These are phyloP conservation scores for Agrocybe praecox DNA, from an alignment of 768 basidiomycete species.

Conservation along the genomic window DNA sequence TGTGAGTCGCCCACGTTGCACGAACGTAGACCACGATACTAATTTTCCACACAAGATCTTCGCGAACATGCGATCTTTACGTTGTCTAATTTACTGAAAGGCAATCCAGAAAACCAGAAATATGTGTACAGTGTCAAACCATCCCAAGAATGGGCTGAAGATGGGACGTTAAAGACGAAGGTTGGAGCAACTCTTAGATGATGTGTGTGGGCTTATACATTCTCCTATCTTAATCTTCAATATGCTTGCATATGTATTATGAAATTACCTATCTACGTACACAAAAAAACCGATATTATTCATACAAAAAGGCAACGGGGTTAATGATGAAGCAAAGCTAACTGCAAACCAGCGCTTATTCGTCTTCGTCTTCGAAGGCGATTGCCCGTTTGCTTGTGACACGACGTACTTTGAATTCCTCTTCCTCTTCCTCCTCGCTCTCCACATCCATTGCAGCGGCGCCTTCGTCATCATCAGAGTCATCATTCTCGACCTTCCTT, in stretches of 20 bases:
- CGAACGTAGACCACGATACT: constrained; percentile 5
- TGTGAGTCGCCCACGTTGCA: constrained; percentile 62
- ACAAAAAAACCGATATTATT: neutral
- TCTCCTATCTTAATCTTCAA: neutral
- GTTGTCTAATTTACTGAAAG: constrained; percentile 74
- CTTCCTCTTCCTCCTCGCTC: constrained; percentile 75
- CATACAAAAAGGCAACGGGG: neutral
- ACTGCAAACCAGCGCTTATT: neutral
- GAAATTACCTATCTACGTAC: neutral
- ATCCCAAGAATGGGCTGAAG: constrained; percentile 56
- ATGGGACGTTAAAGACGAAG: constrained; percentile 50
- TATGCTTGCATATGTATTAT: constrained; percentile 1
- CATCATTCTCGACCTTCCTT: constrained; percentile 25
- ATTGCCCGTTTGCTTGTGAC: constrained; percentile 56
- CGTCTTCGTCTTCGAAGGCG: constrained; percentile 64
- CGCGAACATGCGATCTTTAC: constrained; percentile 92
- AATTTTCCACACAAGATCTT: constrained; percentile 55
- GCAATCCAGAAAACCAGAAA: constrained; percentile 79
- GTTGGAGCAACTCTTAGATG: constrained; percentile 34
- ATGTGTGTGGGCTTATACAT: neutral
- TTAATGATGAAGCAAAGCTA: neutral
- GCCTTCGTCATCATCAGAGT: constrained; percentile 30
- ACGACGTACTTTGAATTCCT: constrained; percentile 67
- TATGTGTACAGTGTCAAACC: constrained; percentile 77
- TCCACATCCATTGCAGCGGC: constrained; percentile 71